These are phyloP conservation scores for Phytophthora meadii DNA, from an alignment of 352 stramenopile genomes.

Conservation along the genomic window DNA sequence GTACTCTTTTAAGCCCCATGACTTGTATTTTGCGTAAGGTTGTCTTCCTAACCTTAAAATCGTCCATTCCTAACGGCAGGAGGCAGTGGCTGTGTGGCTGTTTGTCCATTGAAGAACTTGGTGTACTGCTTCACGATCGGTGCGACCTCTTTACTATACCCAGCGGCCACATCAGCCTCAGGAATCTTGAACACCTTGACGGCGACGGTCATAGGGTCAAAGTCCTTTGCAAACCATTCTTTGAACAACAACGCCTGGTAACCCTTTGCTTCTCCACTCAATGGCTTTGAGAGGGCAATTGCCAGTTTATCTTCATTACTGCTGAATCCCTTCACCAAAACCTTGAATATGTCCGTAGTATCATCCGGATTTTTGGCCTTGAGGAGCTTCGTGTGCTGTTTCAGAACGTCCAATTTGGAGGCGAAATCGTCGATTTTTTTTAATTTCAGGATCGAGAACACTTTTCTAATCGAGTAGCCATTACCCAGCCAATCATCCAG, in stretches of 20 bases:
- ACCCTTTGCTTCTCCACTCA: neutral
- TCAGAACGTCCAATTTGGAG: neutral
- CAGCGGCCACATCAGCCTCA: neutral
- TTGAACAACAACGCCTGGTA: neutral
- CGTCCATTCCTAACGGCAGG: neutral
- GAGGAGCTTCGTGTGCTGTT: neutral
- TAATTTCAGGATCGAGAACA: constrained; percentile 5
- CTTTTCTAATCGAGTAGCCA: neutral
- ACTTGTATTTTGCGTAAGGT: too few species aligned
- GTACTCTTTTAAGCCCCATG: too few species aligned
- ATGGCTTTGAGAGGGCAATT: neutral
- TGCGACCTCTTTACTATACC: neutral
- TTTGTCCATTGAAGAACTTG: neutral
- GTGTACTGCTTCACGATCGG: neutral
- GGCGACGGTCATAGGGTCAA: neutral
- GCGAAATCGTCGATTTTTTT: neutral
- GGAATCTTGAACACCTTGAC: neutral
- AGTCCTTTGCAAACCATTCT: neutral
- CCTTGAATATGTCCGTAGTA: neutral
- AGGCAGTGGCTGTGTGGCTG: neutral
- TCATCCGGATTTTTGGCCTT: neutral
- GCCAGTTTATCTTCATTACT: neutral
- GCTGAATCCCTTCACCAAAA: neutral
- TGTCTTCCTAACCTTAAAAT: neutral
- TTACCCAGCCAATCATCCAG: neutral